These are phyloP conservation scores for Coemansia sp. DNA, from an alignment of 192 early-diverging fungal genomes.

Conservation along the genomic window DNA sequence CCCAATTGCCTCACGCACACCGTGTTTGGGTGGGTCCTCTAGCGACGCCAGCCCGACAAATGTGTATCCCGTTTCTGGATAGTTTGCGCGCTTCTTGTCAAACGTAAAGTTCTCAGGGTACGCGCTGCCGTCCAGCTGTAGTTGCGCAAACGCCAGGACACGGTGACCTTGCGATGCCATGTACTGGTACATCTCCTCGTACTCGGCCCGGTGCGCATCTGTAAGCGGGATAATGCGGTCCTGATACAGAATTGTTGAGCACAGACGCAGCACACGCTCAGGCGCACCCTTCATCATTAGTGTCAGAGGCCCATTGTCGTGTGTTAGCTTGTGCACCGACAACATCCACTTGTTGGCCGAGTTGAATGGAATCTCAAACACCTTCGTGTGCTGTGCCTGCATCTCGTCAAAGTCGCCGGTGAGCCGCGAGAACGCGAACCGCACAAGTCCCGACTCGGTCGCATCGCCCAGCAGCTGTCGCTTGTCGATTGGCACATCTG, in stretches of 20 bases:
- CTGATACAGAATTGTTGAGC: constrained; percentile 70
- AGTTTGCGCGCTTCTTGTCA: constrained; percentile 62
- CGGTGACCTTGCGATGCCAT: constrained; percentile 94
- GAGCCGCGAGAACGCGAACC: constrained; percentile 75
- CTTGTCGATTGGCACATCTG: constrained; percentile 79
- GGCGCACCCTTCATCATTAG: constrained; percentile 95
- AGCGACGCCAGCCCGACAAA: constrained; percentile 90
- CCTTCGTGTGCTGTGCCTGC: constrained; percentile 70
- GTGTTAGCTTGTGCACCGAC: constrained; percentile 78
- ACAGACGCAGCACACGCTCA: constrained; percentile 84
- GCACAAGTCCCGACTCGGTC: constrained; percentile 88
- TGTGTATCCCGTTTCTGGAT: constrained; percentile 55
- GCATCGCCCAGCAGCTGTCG: constrained; percentile 89
- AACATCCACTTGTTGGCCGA: constrained; percentile 94
- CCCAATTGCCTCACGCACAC: constrained; percentile 97
- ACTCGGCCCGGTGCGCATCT: constrained; percentile 63
- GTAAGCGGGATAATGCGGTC: constrained; percentile 62
- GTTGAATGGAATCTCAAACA: constrained; percentile 96
- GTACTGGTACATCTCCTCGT: constrained; percentile 76
- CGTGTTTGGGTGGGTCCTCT: constrained; percentile 97
- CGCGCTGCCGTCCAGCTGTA: constrained; percentile 63
- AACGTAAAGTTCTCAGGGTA: constrained; percentile 78
- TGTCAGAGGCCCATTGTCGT: constrained; percentile 54
- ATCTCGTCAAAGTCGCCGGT: constrained; percentile 70
- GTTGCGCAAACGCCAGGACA: constrained; percentile 88